phyloP scores from a whole-genome alignment of 179 eudicot species.

The Silene vulgaris region DNA sequence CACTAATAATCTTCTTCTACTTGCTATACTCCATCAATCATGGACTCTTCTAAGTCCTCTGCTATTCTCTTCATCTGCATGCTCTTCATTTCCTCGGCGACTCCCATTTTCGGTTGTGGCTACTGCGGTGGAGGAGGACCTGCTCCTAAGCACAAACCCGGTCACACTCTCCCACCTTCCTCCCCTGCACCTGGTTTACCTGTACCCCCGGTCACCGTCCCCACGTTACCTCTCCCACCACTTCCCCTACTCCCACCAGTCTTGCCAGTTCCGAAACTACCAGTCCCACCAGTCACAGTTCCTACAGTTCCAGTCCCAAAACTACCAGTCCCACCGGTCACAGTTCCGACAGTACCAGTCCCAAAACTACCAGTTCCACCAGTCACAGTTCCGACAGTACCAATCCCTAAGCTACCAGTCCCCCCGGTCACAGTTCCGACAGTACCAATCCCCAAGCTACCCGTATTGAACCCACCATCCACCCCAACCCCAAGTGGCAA shows the following conservation, averaged over 20 bases:
- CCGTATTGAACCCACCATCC: constrained; percentile 29
- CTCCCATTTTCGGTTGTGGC: constrained; percentile 61
- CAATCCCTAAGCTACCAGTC: constrained; percentile 1
- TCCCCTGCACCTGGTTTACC: constrained; percentile 10
- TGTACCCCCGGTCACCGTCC: constrained; percentile 23
- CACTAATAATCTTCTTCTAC: constrained; percentile 15
- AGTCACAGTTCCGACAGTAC: constrained; percentile 4
- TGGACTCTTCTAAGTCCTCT: constrained; percentile 60
- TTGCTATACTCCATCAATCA: constrained; percentile 21
- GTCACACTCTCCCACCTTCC: constrained; percentile 13
- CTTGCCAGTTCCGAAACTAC: background rate
- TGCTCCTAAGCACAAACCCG: constrained; percentile 25
- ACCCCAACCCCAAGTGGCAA: constrained; percentile 26
- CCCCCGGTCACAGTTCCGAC: constrained; percentile 15
- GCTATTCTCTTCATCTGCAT: constrained; percentile 60
- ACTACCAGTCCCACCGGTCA: constrained; percentile 17
- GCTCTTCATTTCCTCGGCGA: constrained; percentile 48
- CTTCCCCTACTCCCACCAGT: constrained; percentile 18
- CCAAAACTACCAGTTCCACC: constrained; percentile 27
- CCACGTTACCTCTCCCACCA: background rate
- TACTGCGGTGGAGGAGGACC: constrained; percentile 37
- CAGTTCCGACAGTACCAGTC: background rate
- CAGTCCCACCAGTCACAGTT: constrained; percentile 6
- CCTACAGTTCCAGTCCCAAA: background rate
- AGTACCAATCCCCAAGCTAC: constrained; percentile 27